A percentile compares a stretch with the other conserved stretches of the same genome.
Evolutionary conservation across 1,284 basidiomycete genomes (phyloP).

Genomic region (Anthracocystis panici-leucophaei): DNA sequence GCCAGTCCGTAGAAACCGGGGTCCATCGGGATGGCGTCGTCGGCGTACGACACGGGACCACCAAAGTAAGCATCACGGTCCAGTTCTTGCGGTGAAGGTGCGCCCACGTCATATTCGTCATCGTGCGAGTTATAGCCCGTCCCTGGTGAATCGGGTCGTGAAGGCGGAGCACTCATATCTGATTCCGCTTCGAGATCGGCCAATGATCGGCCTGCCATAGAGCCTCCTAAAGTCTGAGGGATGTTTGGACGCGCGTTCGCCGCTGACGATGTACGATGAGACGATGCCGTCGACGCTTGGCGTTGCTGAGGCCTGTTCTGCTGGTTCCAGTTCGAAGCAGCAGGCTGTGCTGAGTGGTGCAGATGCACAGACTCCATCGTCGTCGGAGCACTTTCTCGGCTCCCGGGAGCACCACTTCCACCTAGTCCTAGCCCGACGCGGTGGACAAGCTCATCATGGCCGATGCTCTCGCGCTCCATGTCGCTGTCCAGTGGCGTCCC

Average conservation of each 20-base stretch:
- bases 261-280: constrained; percentile 1
- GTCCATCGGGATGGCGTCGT: constrained; percentile 50
- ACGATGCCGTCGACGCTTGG: constrained; percentile 2
- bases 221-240: constrained; percentile 1
- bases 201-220: constrained; percentile 23
- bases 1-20: constrained; percentile 49
- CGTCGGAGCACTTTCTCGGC: background rate
- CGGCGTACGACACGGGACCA: constrained; percentile 33
- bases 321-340: constrained; percentile 3
- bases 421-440: constrained; percentile 28
- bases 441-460: constrained; percentile 22
- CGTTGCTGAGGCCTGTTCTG: constrained; percentile 6
- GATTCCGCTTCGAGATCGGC: constrained; percentile 44
- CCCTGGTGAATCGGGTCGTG: constrained; percentile 30
- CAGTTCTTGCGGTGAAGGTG: constrained; percentile 25
- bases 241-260: background rate
- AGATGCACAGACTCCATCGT: constrained; percentile 36
- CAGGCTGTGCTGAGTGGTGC: constrained; percentile 19
- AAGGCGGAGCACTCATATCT: constrained; percentile 26
- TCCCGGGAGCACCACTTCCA: background rate
- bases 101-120: constrained; percentile 24
- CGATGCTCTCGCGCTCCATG: constrained; percentile 15
- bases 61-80: constrained; percentile 35
- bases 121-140: constrained; percentile 26
- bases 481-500: constrained; percentile 43